These are phyloP conservation scores for Suillus spraguei DNA, from an alignment of 768 basidiomycete species.

Conservation along the genomic window DNA sequence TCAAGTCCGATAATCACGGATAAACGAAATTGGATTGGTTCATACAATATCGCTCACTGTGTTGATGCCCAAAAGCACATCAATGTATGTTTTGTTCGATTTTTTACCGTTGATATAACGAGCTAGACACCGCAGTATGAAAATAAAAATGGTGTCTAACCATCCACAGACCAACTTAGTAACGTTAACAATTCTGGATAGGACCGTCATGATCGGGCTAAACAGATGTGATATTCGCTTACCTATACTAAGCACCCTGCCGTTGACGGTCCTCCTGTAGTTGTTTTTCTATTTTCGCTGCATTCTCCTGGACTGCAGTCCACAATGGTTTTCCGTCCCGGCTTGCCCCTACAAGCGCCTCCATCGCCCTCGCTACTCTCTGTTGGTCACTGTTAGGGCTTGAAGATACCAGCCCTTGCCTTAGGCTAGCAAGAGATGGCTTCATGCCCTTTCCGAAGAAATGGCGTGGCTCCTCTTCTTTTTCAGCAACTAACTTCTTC, in stretches of 20 bases:
- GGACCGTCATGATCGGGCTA: background rate
- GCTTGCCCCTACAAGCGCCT: constrained; percentile 30
- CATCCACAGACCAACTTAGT: background rate
- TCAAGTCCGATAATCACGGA: too few relatives aligned
- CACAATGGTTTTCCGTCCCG: constrained; percentile 35
- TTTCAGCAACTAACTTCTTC: background rate
- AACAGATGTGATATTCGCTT: background rate
- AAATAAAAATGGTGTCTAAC: background rate
- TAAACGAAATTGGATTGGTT: background rate
- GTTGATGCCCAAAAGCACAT: too few relatives aligned
- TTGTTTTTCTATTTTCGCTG: constrained; percentile 21
- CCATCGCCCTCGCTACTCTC: constrained; percentile 29
- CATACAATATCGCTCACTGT: background rate
- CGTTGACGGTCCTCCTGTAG: constrained; percentile 19
- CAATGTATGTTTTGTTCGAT: too few relatives aligned
- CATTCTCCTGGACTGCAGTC: constrained; percentile 34
- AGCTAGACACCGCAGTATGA: background rate
- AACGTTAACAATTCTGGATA: background rate
- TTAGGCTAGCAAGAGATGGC: background rate
- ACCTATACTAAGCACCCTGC: constrained; percentile 3
- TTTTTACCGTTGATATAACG: background rate
- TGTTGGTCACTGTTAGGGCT: constrained; percentile 14
- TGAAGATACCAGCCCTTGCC: background rate
- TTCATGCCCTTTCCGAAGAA: constrained; percentile 28
- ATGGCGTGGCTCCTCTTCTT: constrained; percentile 15